phyloP scores from a whole-genome alignment of 1,139 yeast genomes.

The Magnusiomyces ingens region DNA sequence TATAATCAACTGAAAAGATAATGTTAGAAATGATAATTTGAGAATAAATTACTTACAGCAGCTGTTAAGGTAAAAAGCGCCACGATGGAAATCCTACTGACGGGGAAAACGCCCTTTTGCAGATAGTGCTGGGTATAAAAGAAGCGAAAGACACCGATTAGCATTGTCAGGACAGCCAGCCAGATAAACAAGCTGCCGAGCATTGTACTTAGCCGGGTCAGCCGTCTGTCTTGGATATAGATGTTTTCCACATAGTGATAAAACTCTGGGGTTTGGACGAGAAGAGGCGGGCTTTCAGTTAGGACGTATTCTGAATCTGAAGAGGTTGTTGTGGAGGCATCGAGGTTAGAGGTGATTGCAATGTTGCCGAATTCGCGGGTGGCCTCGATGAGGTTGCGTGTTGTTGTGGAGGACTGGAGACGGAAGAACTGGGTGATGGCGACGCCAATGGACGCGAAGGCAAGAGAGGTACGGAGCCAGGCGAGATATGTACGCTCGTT shows the following conservation, averaged over 20 bases:
- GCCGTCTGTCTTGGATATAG: conserved; percentile 12
- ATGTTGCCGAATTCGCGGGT: conserved; percentile 10
- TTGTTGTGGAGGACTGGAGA: conserved; percentile 24
- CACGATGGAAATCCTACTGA: conserved; percentile 36
- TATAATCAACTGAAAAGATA: conserved; percentile 6
- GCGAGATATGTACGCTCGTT: conserved; percentile 75
- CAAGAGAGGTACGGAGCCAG: conserved; percentile 61
- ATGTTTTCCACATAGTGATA: conserved; percentile 3
- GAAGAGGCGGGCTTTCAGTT: background rate
- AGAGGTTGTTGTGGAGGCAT: conserved; percentile 1
- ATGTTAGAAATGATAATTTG: too few species aligned
- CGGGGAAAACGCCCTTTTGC: conserved; percentile 45
- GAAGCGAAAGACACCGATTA: conserved; percentile 40
- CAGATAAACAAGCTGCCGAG: conserved; percentile 38
- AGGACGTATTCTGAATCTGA: background rate
- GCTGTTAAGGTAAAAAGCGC: conserved; percentile 35
- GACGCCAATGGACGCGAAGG: conserved; percentile 51
- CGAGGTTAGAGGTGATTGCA: conserved; percentile 9
- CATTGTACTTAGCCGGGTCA: conserved; percentile 19
- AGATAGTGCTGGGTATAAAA: conserved; percentile 42
- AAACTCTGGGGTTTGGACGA: conserved; percentile 11
- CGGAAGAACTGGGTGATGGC: conserved; percentile 50
- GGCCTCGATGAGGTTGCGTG: conserved; percentile 10
- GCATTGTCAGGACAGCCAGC: conserved; percentile 37
- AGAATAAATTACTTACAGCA: too few species aligned